phyloP scores from a whole-genome alignment of 495 filamentous ascomycete genomes.

The Astrocystis sublimbata region DNA sequence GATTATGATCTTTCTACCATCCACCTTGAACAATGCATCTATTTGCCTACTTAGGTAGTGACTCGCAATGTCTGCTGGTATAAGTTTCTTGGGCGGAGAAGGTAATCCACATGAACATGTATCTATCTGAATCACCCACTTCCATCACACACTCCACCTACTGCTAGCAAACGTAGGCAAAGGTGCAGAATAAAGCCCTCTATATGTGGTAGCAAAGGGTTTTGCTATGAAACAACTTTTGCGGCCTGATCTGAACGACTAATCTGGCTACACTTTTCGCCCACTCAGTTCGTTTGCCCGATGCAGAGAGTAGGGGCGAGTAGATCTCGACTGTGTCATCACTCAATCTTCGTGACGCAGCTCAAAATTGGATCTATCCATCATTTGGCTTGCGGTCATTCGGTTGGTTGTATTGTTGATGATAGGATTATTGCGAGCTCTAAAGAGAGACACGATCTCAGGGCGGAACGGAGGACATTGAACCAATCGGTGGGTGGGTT shows the following conservation, averaged over 20 bases:
- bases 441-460: conserved; percentile 11
- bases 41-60: no score
- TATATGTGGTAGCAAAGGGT: not conserved
- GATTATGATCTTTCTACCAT: not conserved
- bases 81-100: not conserved
- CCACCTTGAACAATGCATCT: not conserved
- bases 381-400: conserved; percentile 14
- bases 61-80: not conserved
- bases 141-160: not conserved
- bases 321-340: not conserved
- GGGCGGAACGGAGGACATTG: conserved; percentile 8
- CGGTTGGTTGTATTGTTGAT: conserved; percentile 2
- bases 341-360: not conserved
- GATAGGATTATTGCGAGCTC: not conserved
- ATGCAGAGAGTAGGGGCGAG: not conserved
- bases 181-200: not conserved
- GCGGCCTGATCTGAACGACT: not conserved
- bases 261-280: not conserved
- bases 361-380: not conserved
- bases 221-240: not conserved
- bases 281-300: no score
- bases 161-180: conserved; percentile 1
- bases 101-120: not conserved
- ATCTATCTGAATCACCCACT: not conserved
- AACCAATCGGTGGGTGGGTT: not conserved